Evolutionary conservation across 2,329 filamentous ascomycete genomes (phyloP), one percentile per base, ranked within the genome.

Genomic region (Neopestalotiopsis clavispora): DNA sequence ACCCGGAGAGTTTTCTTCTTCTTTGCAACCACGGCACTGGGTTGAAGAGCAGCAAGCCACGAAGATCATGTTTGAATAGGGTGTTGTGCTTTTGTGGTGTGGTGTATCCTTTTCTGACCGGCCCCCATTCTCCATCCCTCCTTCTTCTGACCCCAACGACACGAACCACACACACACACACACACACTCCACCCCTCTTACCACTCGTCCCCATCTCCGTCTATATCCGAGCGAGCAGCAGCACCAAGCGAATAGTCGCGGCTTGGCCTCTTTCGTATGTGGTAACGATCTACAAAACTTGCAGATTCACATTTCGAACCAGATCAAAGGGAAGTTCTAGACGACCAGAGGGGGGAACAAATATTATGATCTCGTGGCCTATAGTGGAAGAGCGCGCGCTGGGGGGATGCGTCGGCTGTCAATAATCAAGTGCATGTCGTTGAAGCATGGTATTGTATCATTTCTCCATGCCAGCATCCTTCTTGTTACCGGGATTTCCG

Each of bases 231-330:
- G n/a, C 23, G 23, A 28, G 23, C 23, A 28, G 23, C 32, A 38
- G n/a, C 34, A 38, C 59, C 32, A 34, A 62, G n/a, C 59, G 59
- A 62, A 62, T 62, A 62, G 30, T 62, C 32, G 32, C 58, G 17
- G 32, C 59, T 62, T 62, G 30, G 59, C 30, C 5, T 20, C 34
- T 30, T 34, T 38, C 17, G n/a, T 14, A 62, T 20, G 30, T 9
- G n/a, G 59, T 2, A 52, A 52, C 17, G 45, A 52, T 52, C 45
- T 52, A n/a, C 45, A 52, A 13, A 49, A 23, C 20, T 52, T 52
- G 17, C 45, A 52, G 45, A 52, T 52, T 14, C 7, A 13, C 13
- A 13, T n/a, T n/a, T 49, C 14, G 42, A 49, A 14, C 56, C 28
- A 6, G 4, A 13, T 23, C 28, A 20, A 20, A 10, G 57, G 23